Percentiles rank a stretch among this genome's conserved stretches.
These are phyloP conservation scores for Stenogyne calaminthoides DNA, from an alignment of 305 asterid species.

Conservation along the genomic window DNA sequence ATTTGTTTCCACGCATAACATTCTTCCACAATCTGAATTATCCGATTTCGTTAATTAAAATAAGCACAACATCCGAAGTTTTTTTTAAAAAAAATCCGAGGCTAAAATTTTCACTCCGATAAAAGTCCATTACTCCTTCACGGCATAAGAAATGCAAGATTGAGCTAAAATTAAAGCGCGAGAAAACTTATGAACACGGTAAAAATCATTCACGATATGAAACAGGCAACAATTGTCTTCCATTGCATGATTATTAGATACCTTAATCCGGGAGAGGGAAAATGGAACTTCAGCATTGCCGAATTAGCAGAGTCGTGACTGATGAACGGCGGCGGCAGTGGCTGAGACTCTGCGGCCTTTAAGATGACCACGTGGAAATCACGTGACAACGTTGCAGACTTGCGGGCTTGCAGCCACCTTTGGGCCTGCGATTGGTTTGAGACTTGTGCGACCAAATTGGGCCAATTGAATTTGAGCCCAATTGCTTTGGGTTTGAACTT, in stretches of 20 bases:
- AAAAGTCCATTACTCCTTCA: background rate
- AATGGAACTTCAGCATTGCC: conserved; percentile 45
- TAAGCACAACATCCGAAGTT: background rate
- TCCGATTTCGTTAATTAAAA: background rate
- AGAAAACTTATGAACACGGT: background rate
- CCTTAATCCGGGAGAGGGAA: conserved; percentile 47
- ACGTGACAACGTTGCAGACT: background rate
- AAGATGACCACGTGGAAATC: background rate
- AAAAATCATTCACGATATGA: background rate
- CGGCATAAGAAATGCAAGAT: background rate
- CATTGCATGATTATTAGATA: conserved; percentile 11
- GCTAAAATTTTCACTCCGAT: background rate
- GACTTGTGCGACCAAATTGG: background rate
- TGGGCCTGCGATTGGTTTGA: background rate
- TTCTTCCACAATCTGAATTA: background rate
- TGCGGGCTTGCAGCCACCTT: background rate
- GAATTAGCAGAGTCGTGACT: conserved; percentile 10
- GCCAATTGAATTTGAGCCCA: background rate
- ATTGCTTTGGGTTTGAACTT: background rate
- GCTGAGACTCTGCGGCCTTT: background rate
- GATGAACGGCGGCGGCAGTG: conserved; percentile 15
- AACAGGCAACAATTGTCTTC: background rate
- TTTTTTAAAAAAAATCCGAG: background rate
- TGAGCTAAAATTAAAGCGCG: background rate
- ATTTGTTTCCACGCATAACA: background rate